Conservation (phyloP, 2,329 filamentous ascomycete species). For the Xylaria sp. region DNA sequence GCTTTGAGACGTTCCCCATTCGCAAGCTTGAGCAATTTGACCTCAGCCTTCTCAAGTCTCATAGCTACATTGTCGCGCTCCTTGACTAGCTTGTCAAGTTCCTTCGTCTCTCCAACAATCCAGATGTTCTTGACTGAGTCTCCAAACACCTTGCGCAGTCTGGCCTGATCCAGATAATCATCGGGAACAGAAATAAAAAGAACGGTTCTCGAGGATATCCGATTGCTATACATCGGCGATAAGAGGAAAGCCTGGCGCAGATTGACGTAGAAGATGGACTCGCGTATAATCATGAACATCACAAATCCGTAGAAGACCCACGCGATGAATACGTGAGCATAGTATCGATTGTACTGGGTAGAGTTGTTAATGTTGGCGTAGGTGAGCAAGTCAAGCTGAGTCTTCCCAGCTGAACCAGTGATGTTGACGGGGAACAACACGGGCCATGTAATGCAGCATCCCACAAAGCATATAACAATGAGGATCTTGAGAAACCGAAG, state of each 20-base stretch:
- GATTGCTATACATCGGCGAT: constrained; percentile 83
- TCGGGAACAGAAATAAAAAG: constrained; percentile 88
- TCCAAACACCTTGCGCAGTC: constrained; percentile 83
- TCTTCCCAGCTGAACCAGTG: constrained; percentile 74
- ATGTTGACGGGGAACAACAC: constrained; percentile 87
- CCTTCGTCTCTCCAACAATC: constrained; percentile 80
- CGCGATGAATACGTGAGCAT: constrained; percentile 81
- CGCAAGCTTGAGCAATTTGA: constrained; percentile 82
- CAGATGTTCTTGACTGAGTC: constrained; percentile 84
- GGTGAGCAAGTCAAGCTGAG: constrained; percentile 80
- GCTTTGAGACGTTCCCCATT: constrained; percentile 77
- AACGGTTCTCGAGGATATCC: constrained; percentile 90
- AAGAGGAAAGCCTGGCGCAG: constrained; percentile 91
- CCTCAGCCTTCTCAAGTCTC: constrained; percentile 87
- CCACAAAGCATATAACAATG: constrained; percentile 81
- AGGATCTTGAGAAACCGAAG: constrained; percentile 86
- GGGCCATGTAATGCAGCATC: constrained; percentile 86
- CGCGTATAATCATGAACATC: constrained; percentile 87
- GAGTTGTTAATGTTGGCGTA: constrained; percentile 77
- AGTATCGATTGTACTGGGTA: constrained; percentile 72
- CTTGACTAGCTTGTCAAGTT: constrained; percentile 83
- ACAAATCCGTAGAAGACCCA: constrained; percentile 91
- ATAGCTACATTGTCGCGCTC: constrained; percentile 83
- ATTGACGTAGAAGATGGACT: constrained; percentile 92
- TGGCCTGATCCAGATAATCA: constrained; percentile 80